Evolutionary conservation across 148 eudicot genomes (phyloP).

Genomic region (Tetragonia tetragonoides): DNA sequence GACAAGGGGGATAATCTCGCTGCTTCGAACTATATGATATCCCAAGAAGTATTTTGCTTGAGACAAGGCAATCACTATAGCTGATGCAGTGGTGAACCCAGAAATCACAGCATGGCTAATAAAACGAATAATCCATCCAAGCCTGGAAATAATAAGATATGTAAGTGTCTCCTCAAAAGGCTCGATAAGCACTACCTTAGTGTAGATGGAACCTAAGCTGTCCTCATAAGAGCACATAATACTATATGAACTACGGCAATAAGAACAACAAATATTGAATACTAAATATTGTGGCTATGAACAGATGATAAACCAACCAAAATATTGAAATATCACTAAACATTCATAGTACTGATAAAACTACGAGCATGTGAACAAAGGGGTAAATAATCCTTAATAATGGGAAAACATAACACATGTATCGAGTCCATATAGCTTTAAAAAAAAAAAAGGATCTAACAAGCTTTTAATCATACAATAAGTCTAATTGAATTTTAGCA

Average conservation of each 20-base stretch:
- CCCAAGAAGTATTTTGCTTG: conserved; percentile 97
- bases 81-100: conserved; percentile 98
- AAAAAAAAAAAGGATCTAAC: not conserved
- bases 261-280: not conserved
- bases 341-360: not conserved
- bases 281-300: not conserved
- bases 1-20: conserved; percentile 78
- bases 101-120: conserved; percentile 99
- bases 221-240: not conserved
- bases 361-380: not conserved
- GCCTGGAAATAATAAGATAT: conserved; percentile 42
- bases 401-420: not conserved
- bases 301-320: not conserved
- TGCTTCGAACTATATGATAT: conserved; percentile 69
- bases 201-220: not conserved
- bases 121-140: conserved; percentile 97
- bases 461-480: not conserved
- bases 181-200: conserved; percentile 8
- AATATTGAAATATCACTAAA: not conserved
- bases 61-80: conserved; percentile 90
- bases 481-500: not conserved
- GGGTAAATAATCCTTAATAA: not conserved
- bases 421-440: not conserved
- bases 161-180: not conserved
- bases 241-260: too few relatives aligned